phyloP scores from a whole-genome alignment of 345 rosid genomes.

The Kernera saxatilis region DNA sequence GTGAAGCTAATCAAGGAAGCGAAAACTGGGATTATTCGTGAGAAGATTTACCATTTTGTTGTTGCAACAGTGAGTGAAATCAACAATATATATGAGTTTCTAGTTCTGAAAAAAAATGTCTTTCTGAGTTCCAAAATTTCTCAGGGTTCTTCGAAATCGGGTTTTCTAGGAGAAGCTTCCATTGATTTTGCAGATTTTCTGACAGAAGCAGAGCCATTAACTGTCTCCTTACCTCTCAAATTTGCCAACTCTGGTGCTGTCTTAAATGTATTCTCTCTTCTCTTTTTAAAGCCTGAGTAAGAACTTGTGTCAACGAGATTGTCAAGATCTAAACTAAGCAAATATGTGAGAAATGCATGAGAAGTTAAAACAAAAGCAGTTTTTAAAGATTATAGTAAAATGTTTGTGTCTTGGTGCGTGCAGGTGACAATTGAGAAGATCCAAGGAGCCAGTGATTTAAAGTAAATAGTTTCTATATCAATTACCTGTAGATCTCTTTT shows the following conservation, averaged over 20 bases:
- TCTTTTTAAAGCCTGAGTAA: neutral
- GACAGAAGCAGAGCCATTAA: constrained; percentile 49
- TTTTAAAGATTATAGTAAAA: neutral
- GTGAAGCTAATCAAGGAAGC: constrained; percentile 60
- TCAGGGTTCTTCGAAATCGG: constrained; percentile 82
- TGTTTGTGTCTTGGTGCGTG: constrained; percentile 18
- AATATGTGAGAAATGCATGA: neutral
- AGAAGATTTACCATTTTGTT: constrained; percentile 79
- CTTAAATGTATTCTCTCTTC: constrained; percentile 56
- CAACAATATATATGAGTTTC: neutral
- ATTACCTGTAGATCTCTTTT: neutral
- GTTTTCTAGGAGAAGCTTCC: constrained; percentile 86
- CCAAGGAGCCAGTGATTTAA: constrained; percentile 47
- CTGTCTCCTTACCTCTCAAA: constrained; percentile 83
- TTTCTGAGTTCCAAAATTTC: neutral
- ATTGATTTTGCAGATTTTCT: constrained; percentile 88
- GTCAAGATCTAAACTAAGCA: neutral
- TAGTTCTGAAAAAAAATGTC: neutral
- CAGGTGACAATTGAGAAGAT: constrained; percentile 77
- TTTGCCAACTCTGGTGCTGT: constrained; percentile 83
- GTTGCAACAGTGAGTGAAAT: constrained; percentile 59
- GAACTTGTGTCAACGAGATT: neutral
- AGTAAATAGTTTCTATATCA: constrained; percentile 32
- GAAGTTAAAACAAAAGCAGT: neutral
- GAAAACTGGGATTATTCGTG: constrained; percentile 66